Evolutionary conservation across 2,329 filamentous ascomycete species (phyloP), one percentile per base, ranked within the genome.

Genomic region (Fusarium chaquense): DNA sequence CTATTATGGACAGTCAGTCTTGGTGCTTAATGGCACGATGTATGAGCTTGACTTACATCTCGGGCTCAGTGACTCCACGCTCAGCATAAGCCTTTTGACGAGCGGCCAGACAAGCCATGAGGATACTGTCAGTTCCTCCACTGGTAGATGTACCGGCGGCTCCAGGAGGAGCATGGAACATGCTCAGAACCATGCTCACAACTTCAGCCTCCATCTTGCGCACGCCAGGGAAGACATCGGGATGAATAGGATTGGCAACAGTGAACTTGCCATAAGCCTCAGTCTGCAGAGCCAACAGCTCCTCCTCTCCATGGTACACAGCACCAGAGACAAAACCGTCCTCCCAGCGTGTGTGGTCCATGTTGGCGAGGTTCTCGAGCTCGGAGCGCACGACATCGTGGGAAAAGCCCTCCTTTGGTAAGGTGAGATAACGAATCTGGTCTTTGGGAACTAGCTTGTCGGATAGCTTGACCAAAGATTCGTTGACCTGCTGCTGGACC

Each of bases 131-230:
- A 0, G 96, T 98, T 50, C 96, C 96, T 67, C 96, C 96, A 67
- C 92, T 93, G 3, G 96, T 98, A 18, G 93, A 94, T 12, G 96
- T 93, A 67, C 96, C 96, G 7, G 93, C 94, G 32, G 90, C 93
- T 58, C 89, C 91, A n/a, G 89, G 83, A 5, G 96, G 96, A 11
- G 92, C 94, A 79, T 97, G 93, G 84, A 98, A 99, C 79, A 99
- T 83, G 45, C 88, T 87, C 65, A 97, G 83, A 32, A 97, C 94
- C 95, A 99, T 99, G 71, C 94, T 92, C 54, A 99, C 96, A 66
- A 99, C 85, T 83, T 99, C 96, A 45, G 96, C 95, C 84, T 99
- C 96, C 96, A 99, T 99, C 87, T 99, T 99, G 75, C 96, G 87
- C 54, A 99, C 94, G 30, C 95, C 96, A 18, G 96, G 96, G 82